These are phyloP conservation scores for Pythium grandisporangium DNA, from an alignment of 352 stramenopile species.

Conservation along the genomic window DNA sequence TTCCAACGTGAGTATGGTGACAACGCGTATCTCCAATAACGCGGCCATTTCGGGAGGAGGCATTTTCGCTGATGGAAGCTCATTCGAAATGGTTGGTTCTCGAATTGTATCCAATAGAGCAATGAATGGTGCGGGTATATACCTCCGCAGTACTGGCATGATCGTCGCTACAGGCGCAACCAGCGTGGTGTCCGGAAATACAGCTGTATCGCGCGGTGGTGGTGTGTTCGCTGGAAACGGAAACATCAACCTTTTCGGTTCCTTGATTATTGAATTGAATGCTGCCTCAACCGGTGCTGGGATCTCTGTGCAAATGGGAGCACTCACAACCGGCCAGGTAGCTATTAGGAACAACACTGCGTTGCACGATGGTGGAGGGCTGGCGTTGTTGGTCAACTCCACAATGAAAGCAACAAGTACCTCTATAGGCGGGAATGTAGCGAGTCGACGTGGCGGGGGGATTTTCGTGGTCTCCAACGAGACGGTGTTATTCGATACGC, in stretches of 20 bases:
- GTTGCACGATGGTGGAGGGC: conserved; percentile 24
- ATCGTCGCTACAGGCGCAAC: background rate
- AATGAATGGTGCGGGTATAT: conserved; percentile 6
- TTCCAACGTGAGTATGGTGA: conserved; percentile 15
- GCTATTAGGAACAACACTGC: conserved; percentile 23
- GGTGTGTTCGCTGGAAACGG: conserved; percentile 4
- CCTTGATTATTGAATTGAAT: conserved; percentile 15
- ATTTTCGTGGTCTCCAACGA: conserved; percentile 30
- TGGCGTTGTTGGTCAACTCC: conserved; percentile 22
- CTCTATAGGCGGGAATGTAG: conserved; percentile 16
- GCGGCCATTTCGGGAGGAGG: conserved; percentile 1
- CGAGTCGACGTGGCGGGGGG: conserved; percentile 25
- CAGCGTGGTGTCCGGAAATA: conserved; percentile 1
- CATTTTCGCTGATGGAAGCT: conserved; percentile 3
- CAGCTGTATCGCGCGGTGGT: conserved; percentile 3
- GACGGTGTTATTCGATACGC: conserved; percentile 15
- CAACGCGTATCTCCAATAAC: conserved; percentile 1
- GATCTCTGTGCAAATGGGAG: conserved; percentile 13
- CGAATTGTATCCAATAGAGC: background rate
- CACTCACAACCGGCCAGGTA: conserved; percentile 4
- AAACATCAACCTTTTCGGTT: background rate
- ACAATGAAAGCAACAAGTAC: conserved; percentile 10
- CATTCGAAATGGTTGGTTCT: conserved; percentile 1
- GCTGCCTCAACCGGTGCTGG: conserved; percentile 20
- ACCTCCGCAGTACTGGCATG: background rate